Evolutionary conservation across 2,329 filamentous ascomycete genomes (phyloP).

Genomic region (Fusarium anguioides): DNA sequence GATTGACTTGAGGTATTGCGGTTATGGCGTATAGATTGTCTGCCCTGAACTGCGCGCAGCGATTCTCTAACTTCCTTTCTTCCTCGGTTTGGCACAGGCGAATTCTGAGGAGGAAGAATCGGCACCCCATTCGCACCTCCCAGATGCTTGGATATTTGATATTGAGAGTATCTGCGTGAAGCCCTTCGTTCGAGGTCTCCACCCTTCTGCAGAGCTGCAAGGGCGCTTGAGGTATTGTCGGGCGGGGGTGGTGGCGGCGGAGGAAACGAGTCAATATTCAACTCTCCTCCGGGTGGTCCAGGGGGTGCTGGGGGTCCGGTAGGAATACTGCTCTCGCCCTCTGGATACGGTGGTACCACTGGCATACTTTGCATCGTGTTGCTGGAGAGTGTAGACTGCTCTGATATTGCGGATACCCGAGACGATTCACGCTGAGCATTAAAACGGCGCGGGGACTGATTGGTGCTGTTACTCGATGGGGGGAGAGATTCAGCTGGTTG

Average conservation of each 20-base stretch:
- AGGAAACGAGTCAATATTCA: conserved; percentile 73
- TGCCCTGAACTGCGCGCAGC: conserved; percentile 72
- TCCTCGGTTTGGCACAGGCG: conserved; percentile 85
- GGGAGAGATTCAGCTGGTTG: conserved; percentile 48
- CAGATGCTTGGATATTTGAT: conserved; percentile 95
- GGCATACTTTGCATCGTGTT: conserved; percentile 80
- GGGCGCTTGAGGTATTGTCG: conserved; percentile 86
- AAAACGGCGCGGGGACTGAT: conserved; percentile 61
- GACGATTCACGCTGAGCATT: conserved; percentile 63
- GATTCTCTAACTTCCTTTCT: conserved; percentile 84
- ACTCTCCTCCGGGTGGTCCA: conserved; percentile 53
- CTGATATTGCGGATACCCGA: conserved; percentile 62
- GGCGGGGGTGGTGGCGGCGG: conserved; percentile 74
- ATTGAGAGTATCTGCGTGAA: conserved; percentile 92
- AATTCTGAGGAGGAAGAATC: conserved; percentile 84
- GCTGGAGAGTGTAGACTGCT: conserved; percentile 77
- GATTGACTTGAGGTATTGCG: conserved; percentile 61
- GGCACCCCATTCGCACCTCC: conserved; percentile 86
- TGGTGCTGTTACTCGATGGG: conserved; percentile 43
- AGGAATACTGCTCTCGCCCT: conserved; percentile 65
- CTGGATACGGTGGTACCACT: conserved; percentile 77
- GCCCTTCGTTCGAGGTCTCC: conserved; percentile 93
- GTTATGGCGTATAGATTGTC: conserved; percentile 63
- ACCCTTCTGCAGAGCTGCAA: conserved; percentile 89
- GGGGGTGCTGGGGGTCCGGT: conserved; percentile 55